phyloP scores from a whole-genome alignment of 208 protist genomes.

The Entamoeba invadens region DNA sequence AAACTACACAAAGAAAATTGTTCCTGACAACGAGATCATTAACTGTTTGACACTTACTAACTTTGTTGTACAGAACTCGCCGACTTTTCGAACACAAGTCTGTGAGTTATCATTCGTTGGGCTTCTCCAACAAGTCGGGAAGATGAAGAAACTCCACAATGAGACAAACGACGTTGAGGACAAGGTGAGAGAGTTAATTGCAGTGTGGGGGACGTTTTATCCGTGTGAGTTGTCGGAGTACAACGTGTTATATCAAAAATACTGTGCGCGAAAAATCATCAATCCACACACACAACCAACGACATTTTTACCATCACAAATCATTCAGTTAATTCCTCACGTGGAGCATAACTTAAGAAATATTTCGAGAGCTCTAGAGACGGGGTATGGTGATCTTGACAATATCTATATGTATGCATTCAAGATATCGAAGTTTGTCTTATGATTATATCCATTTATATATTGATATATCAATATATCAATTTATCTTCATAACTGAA shows the following conservation, averaged over 20 bases:
- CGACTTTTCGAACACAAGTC: neutral
- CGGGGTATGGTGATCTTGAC: neutral
- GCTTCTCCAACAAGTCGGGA: neutral
- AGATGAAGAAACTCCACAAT: neutral
- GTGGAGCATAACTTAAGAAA: neutral
- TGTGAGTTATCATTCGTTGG: neutral
- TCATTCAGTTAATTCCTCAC: neutral
- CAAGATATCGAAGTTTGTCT: neutral
- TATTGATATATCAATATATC: too few relatives aligned
- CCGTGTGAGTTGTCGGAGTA: neutral
- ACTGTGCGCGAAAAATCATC: neutral
- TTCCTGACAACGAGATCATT: neutral
- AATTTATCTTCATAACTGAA: too few relatives aligned
- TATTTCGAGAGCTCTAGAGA: neutral
- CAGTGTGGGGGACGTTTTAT: neutral
- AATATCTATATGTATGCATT: neutral
- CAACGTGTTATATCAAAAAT: neutral
- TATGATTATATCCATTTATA: neutral
- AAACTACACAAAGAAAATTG: neutral
- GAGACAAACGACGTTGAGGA: neutral
- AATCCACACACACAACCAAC: neutral
- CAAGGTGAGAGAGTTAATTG: neutral
- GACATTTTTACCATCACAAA: neutral
- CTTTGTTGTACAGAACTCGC: neutral
- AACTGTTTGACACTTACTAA: neutral